phyloP scores from a whole-genome alignment of 805 yeast genomes.

The Wickerhamiella azyma region DNA sequence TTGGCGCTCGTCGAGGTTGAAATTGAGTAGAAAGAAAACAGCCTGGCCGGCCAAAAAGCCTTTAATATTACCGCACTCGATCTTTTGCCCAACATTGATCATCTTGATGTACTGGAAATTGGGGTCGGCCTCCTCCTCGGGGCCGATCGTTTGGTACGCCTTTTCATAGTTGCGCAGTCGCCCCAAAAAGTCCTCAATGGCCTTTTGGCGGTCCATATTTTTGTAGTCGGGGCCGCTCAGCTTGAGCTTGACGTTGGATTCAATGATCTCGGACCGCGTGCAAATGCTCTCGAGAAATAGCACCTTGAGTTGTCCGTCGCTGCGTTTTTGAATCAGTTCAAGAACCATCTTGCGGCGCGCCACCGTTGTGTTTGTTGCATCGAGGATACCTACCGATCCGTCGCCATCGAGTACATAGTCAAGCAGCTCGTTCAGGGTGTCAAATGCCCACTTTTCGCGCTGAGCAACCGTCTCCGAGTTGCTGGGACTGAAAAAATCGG shows the following conservation, averaged over 20 bases:
- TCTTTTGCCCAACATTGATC: conserved; percentile 92
- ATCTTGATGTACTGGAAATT: conserved; percentile 79
- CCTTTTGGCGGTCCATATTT: conserved; percentile 67
- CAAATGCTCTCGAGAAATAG: conserved; percentile 79
- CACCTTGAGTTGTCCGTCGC: conserved; percentile 45
- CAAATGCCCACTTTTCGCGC: conserved; percentile 93
- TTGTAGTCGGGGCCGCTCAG: conserved; percentile 87
- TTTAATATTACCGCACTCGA: conserved; percentile 80
- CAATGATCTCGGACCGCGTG: conserved; percentile 63
- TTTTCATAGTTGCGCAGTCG: conserved; percentile 71
- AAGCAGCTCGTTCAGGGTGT: conserved; percentile 69
- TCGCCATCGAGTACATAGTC: conserved; percentile 68
- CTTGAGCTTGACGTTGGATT: conserved; percentile 71
- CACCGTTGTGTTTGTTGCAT: conserved; percentile 80
- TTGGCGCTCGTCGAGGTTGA: conserved; percentile 77
- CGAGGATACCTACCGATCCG: conserved; percentile 88
- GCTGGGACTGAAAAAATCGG: conserved; percentile 75
- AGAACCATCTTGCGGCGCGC: conserved; percentile 55
- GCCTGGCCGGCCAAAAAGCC: conserved; percentile 87
- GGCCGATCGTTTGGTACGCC: conserved; percentile 85
- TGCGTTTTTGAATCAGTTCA: conserved; percentile 27
- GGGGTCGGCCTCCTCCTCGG: conserved; percentile 46
- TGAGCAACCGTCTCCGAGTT: conserved; percentile 49
- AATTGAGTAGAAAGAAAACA: conserved; percentile 74
- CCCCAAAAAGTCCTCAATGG: conserved; percentile 68